Evolutionary conservation across 2,329 filamentous ascomycete species (phyloP).

Genomic region (Nothopassalora personata): DNA sequence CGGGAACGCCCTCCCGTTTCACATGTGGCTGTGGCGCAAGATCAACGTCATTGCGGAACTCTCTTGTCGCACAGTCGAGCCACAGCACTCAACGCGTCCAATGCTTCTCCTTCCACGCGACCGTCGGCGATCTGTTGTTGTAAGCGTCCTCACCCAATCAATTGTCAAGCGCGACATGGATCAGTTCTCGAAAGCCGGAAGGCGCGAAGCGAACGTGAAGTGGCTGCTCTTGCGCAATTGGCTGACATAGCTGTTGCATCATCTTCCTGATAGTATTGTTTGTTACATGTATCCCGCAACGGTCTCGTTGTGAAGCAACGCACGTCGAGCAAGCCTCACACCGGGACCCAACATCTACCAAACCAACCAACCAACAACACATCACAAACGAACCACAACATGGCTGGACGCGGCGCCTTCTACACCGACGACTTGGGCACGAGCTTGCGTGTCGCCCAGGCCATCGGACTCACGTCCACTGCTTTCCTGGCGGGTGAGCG

Average conservation of each 20-base stretch:
- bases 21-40: background rate
- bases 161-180: background rate
- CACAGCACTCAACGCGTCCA: background rate
- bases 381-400: conserved; percentile 4
- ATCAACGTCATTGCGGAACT: background rate
- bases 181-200: background rate
- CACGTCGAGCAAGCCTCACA: background rate
- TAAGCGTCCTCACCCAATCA: no score
- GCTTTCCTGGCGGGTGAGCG: conserved; percentile 41
- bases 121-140: no score
- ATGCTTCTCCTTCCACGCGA: background rate
- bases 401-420: conserved; percentile 15
- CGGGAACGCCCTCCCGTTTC: background rate
- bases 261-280: background rate
- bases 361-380: background rate
- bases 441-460: conserved; percentile 45
- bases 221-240: background rate
- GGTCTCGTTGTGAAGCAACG: background rate
- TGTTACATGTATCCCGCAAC: background rate
- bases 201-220: background rate
- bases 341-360: background rate
- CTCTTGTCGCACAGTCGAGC: background rate
- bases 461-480: conserved; percentile 48
- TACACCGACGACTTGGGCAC: conserved; percentile 16
- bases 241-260: background rate